Conservation (phyloP, 495 filamentous ascomycete species). For the Tuber borchii region DNA sequence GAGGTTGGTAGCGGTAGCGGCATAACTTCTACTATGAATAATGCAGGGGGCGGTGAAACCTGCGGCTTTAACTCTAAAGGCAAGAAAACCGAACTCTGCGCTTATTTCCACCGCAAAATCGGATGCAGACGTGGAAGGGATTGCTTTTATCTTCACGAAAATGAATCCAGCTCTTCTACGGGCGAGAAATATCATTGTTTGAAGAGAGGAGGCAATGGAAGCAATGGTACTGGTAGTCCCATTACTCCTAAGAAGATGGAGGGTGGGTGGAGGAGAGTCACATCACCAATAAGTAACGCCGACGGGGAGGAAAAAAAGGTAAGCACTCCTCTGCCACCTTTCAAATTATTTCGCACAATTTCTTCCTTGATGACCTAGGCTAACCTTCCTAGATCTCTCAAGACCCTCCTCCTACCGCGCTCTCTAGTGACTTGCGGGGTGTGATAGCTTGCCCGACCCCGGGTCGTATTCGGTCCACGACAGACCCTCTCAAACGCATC, state of each 20-base stretch:
- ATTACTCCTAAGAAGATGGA: constrained; percentile 17
- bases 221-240: constrained; percentile 3
- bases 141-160: constrained; percentile 27
- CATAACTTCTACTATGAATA: not conserved
- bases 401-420: constrained; percentile 1
- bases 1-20: not conserved
- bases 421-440: constrained; percentile 5
- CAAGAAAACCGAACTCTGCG: constrained; percentile 20
- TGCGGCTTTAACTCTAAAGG: not conserved
- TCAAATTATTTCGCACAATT: not conserved
- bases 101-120: constrained; percentile 32
- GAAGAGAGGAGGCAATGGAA: constrained; percentile 9
- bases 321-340: not conserved
- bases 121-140: constrained; percentile 34
- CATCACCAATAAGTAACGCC: constrained; percentile 14
- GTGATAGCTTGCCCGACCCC: constrained; percentile 26
- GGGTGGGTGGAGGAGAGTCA: constrained; percentile 22
- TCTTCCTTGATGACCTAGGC: not conserved
- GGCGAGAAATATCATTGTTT: constrained; percentile 15
- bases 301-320: constrained; percentile 3
- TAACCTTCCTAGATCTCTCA: not conserved
- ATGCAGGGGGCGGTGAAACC: not conserved
- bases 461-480: constrained; percentile 21
- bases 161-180: constrained; percentile 17
- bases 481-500: constrained; percentile 21